A percentile compares a stretch with the other conserved stretches of the same genome.
Conservation (phyloP, 2,329 filamentous ascomycete genomes). For the Ascosphaera aggregata region DNA sequence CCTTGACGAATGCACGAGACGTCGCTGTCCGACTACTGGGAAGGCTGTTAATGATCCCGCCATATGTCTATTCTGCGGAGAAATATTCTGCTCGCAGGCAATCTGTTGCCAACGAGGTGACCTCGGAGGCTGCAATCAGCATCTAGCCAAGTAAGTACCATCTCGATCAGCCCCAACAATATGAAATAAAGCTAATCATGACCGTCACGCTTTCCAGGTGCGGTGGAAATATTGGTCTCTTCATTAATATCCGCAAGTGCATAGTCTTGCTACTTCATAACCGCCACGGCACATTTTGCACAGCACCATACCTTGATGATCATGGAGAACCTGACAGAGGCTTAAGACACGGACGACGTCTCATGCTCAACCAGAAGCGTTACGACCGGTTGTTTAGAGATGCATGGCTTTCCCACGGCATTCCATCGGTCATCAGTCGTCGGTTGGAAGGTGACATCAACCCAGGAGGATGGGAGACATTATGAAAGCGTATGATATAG, state of each 20-base stretch:
- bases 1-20: constrained; percentile 72
- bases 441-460: constrained; percentile 91
- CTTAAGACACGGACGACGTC: constrained; percentile 61
- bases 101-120: constrained; percentile 58
- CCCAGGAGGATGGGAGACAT: constrained; percentile 84
- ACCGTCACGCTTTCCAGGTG: constrained; percentile 33
- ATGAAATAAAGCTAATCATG: constrained; percentile 1
- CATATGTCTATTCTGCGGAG: constrained; percentile 83
- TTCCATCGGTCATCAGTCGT: constrained; percentile 72
- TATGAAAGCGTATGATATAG: too few species aligned
- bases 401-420: constrained; percentile 65
- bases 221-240: constrained; percentile 73
- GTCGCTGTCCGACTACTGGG: constrained; percentile 67
- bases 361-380: constrained; percentile 80
- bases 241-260: constrained; percentile 93
- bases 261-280: constrained; percentile 72
- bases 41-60: constrained; percentile 81
- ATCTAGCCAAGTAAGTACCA: constrained; percentile 50
- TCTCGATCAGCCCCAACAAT: not conserved
- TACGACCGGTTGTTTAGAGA: constrained; percentile 75
- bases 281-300: constrained; percentile 57
- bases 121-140: constrained; percentile 73
- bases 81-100: constrained; percentile 89
- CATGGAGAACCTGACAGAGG: constrained; percentile 93
- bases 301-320: constrained; percentile 82